Conservation (phyloP, 306 rosid species). For the Gynostemma pentaphyllum region DNA sequence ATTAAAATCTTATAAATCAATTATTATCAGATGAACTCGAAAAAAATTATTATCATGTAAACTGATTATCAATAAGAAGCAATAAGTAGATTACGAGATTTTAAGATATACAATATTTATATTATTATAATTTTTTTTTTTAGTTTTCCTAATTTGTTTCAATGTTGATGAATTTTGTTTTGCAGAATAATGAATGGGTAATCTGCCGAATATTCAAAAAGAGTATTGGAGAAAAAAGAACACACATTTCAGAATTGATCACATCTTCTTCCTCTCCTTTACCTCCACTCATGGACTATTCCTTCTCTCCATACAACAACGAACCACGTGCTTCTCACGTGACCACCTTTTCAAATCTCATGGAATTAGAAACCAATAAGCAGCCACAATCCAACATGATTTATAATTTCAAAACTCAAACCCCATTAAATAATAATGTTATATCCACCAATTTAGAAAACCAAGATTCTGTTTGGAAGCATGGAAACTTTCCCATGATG, state of each 20-base stretch:
- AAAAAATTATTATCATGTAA: too few species aligned
- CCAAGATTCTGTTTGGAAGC: not conserved
- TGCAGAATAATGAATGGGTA: constrained; percentile 6
- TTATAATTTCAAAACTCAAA: constrained; percentile 3
- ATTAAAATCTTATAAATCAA: too few species aligned
- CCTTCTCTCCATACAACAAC: not conserved
- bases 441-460: not conserved
- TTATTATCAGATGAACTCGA: too few species aligned
- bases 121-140: too few species aligned
- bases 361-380: not conserved
- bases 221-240: not conserved
- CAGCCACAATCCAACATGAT: not conserved
- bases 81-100: too few species aligned
- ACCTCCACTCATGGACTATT: constrained; percentile 1
- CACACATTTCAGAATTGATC: not conserved
- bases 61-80: too few species aligned
- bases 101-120: too few species aligned
- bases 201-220: constrained; percentile 6
- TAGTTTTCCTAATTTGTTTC: too few species aligned
- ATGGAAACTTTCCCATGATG: not conserved
- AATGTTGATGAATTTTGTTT: too few species aligned
- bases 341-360: constrained; percentile 1
- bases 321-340: not conserved
- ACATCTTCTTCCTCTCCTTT: not conserved
- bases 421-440: too few species aligned